phyloP scores from a whole-genome alignment of 192 early-diverging fungal genomes.

The Rhizophagus prolifer region DNA sequence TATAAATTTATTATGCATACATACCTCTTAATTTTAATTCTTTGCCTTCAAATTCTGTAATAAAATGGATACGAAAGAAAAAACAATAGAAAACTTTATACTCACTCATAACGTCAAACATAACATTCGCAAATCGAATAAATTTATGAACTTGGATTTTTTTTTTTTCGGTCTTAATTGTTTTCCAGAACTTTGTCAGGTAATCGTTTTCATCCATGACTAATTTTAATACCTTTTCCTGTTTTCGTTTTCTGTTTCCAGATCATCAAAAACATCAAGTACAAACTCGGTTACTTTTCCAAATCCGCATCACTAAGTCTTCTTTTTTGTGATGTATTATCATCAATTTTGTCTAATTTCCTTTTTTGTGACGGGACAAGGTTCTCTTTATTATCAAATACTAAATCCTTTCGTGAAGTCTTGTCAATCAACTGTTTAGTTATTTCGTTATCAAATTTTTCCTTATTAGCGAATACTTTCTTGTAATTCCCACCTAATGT shows the following conservation, averaged over 20 bases:
- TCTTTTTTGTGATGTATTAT: slow-evolving; percentile 6
- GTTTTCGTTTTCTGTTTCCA: neutral
- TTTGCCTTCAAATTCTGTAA: too few relatives aligned
- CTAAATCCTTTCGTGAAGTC: too few relatives aligned
- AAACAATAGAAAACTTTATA: too few relatives aligned
- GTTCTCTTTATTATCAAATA: too few relatives aligned
- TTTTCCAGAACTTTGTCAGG: slow-evolving; percentile 8
- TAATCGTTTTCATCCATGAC: slow-evolving; percentile 16
- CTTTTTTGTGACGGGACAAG: neutral
- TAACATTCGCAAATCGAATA: slow-evolving; percentile 9
- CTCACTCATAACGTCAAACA: slow-evolving; percentile 8
- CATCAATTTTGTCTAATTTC: neutral
- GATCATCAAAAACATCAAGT: slow-evolving; percentile 16
- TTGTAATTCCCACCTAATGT: neutral
- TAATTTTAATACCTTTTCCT: slow-evolving; percentile 12
- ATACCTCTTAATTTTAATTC: too few relatives aligned
- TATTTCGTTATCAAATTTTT: neutral
- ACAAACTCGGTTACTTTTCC: slow-evolving; percentile 11
- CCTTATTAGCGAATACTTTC: neutral
- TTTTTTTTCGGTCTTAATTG: slow-evolving; percentile 9
- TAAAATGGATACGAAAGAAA: too few relatives aligned
- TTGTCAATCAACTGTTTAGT: too few relatives aligned
- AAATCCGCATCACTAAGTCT: neutral
- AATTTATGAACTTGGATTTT: slow-evolving; percentile 5
- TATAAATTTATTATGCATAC: too few relatives aligned